Base-by-base conservation (phyloP, 805 yeast genomes). In the Komagataella populi region DNA sequence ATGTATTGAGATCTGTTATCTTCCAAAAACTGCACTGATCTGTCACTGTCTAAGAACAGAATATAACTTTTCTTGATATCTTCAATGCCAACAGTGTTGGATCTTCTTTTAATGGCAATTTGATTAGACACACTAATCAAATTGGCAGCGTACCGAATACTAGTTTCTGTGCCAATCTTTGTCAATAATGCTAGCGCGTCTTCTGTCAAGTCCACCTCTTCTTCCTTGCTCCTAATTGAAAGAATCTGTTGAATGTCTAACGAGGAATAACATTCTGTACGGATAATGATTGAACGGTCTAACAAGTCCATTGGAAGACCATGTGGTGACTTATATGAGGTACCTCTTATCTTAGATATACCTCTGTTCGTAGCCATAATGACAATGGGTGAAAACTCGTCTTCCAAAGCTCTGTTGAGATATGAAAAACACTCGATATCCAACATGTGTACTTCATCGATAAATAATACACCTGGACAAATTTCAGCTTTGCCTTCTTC, bases 341-440 rank as follows among this genome's bases (percentile, higher is more conserved):
- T 87, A 50, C 99, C 99, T 62, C 96, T 80, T 22, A 96, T 89
- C 54, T 78, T 83, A n/a, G 96, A 79, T 53, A 91, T 76, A 51
- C 99, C 99, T 66, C 97, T 79, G 70, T 93, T 93, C 23, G 99
- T 90, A 47, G 99, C 99, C 95, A 93, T 87, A 56, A 93, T 86
- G 46, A 93, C 96, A 63, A 93, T 87, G 44, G 99, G 99, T 14
- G 98, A 87, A 66, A 93, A 84, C 55, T 89, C 96, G 61, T 89
- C 96, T 71, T 93, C 99, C 54, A 93, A 74, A 8, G 99, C 99
- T 58, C 97, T 81, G 73, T 93, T 93, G 61, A 93, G 73, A 66
- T 87, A 93, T 10, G 99, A 87, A 72, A 93, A 93, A 65, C 95
- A 87, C 73, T 93, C 99, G 56, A 93, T 84, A 65, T 93, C 99